A percentile compares a stretch with the other conserved stretches of the same genome.
These are phyloP conservation scores for Sporobolus alterniflorus DNA, from an alignment of 202 grass and related monocot genomes.

Conservation along the genomic window DNA sequence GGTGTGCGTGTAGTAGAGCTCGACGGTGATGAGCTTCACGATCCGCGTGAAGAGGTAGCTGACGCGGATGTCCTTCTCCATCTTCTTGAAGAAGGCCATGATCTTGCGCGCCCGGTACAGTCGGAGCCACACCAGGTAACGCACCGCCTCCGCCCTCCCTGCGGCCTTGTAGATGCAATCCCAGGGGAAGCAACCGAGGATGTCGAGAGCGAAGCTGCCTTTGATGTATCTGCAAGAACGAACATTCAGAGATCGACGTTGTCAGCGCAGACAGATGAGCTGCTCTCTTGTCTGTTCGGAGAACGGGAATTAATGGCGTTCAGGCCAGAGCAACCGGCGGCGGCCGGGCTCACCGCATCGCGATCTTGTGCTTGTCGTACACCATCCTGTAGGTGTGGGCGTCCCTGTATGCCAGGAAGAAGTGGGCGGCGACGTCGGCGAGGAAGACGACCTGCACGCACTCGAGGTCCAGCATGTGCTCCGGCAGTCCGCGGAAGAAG, in stretches of 20 bases:
- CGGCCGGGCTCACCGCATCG: constrained; percentile 51
- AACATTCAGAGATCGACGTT: constrained; percentile 18
- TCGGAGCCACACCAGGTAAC: constrained; percentile 78
- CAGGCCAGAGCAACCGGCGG: background rate
- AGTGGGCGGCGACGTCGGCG: constrained; percentile 70
- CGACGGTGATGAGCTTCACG: constrained; percentile 87
- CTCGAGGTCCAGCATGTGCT: constrained; percentile 69
- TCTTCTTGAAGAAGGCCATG: constrained; percentile 74
- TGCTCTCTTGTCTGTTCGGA: background rate
- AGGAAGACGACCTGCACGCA: constrained; percentile 86
- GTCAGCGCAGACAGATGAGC: background rate
- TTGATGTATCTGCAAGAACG: constrained; percentile 65
- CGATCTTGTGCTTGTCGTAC: constrained; percentile 58
- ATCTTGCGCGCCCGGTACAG: constrained; percentile 76
- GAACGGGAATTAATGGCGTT: background rate
- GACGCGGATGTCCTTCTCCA: constrained; percentile 97
- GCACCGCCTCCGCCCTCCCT: constrained; percentile 58
- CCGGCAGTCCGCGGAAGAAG: constrained; percentile 81
- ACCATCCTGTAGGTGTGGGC: constrained; percentile 75
- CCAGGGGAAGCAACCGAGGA: constrained; percentile 94
- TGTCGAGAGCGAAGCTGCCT: constrained; percentile 66
- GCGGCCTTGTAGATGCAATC: constrained; percentile 84
- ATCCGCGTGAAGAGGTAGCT: constrained; percentile 93
- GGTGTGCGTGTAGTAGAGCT: constrained; percentile 91
- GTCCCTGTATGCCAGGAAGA: constrained; percentile 79